phyloP scores from a whole-genome alignment of 257 asterid genomes.

The Ajuga chamaepitys region DNA sequence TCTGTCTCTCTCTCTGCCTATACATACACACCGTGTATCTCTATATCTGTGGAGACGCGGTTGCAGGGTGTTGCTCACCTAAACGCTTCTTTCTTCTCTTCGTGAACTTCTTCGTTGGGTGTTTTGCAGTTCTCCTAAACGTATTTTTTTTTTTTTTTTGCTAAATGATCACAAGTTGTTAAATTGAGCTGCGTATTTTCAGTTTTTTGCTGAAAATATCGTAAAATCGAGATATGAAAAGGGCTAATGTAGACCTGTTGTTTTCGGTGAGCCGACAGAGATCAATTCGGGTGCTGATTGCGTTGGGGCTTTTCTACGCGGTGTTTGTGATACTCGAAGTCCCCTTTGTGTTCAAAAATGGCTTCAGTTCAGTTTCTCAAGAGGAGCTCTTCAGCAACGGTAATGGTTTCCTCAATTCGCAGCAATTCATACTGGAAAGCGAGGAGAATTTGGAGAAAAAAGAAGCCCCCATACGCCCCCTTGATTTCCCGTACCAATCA shows the following conservation, averaged over 20 bases:
- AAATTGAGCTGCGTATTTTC: not conserved
- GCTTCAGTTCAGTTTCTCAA: conserved; percentile 33
- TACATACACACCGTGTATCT: too few relatives aligned
- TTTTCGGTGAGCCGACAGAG: conserved; percentile 57
- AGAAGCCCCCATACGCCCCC: conserved; percentile 61
- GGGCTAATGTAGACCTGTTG: conserved; percentile 45
- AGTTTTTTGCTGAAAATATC: not conserved
- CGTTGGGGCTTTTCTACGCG: conserved; percentile 43
- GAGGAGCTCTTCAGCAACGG: conserved; percentile 27
- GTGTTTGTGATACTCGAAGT: conserved; percentile 65
- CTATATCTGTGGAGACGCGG: conserved; percentile 24
- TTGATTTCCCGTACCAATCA: conserved; percentile 36
- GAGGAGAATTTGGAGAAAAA: conserved; percentile 57
- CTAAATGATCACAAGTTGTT: conserved; percentile 15
- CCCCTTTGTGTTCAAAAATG: conserved; percentile 64
- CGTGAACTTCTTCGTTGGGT: conserved; percentile 18
- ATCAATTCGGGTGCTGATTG: conserved; percentile 49
- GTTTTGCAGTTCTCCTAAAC: conserved; percentile 12
- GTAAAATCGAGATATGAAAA: conserved; percentile 42
- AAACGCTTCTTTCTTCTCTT: conserved; percentile 20
- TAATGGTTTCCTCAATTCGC: conserved; percentile 45
- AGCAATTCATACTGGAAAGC: conserved; percentile 56
- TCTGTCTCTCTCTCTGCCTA: conserved; percentile 8
- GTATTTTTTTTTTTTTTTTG: too few relatives aligned
- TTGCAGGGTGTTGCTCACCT: conserved; percentile 50